phyloP scores from a whole-genome alignment of 1,284 basidiomycete genomes.

The Cerioporus squamosus region DNA sequence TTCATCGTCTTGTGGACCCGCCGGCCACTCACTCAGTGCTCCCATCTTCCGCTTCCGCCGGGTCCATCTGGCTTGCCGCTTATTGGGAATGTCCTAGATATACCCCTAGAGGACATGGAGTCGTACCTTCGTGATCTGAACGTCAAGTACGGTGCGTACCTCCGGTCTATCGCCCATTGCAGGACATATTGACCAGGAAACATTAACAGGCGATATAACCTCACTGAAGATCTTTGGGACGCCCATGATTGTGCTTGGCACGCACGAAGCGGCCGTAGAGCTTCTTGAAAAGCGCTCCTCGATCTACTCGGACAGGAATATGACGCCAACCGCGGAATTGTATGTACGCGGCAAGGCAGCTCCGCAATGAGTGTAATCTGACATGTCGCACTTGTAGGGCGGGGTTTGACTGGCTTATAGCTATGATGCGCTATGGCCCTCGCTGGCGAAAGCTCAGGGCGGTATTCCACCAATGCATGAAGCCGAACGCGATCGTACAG shows the following conservation, averaged over 20 bases:
- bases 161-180: not conserved
- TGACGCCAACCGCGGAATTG: too few species aligned
- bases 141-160: slow-evolving; percentile 9
- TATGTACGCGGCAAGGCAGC: too few species aligned
- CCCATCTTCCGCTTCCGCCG: not conserved
- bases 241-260: slow-evolving; percentile 17
- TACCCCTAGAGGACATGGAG: not conserved
- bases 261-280: slow-evolving; percentile 30
- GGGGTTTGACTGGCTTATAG: slow-evolving; percentile 4
- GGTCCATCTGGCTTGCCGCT: not conserved
- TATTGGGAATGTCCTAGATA: not conserved
- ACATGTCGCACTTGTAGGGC: not conserved
- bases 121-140: not conserved
- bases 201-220: slow-evolving; percentile 4
- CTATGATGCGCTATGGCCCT: slow-evolving; percentile 20
- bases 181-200: not conserved
- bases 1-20: too few species aligned
- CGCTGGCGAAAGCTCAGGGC: slow-evolving; percentile 16
- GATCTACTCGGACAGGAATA: slow-evolving; percentile 19
- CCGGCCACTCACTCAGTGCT: too few species aligned
- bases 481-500: not conserved
- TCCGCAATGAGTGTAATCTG: too few species aligned
- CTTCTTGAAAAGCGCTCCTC: slow-evolving; percentile 21
- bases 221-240: slow-evolving; percentile 10
- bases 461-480: slow-evolving; percentile 14